Evolutionary conservation across 805 yeast genomes (phyloP), one percentile per base, ranked within the genome.

Genomic region (Ogataea nakhonphanomensis): DNA sequence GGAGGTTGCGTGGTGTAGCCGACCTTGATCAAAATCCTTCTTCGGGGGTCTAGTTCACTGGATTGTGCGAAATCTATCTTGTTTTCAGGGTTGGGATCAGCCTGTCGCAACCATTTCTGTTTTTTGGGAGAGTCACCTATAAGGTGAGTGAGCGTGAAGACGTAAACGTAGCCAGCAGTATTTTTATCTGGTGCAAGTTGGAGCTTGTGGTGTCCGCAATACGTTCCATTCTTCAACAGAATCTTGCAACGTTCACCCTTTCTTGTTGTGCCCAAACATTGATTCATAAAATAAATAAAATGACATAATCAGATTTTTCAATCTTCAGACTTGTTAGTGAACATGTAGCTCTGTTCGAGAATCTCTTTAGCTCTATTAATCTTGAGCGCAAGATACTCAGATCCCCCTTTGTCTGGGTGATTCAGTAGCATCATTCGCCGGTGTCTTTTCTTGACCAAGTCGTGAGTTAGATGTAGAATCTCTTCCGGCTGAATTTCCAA

Each of bases 321-420:
- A 15, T 46, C 41, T 22, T 41, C 33, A 26, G 41, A 49, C 20
- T 17, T 17, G 22, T 45, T 51, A 31, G 61, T 60, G 38, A 69
- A 56, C 62, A 70, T 54, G 45, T 65, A 65, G 47, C 88, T 74
- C 62, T 79, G 78, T 51, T 86, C 93, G 52, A 87, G 70, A 32
- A 85, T 68, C 39, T 80, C 90, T 60, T 84, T 89, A 25, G 96
- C 96, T 59, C 81, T 86, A 55, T 88, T 87, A 35, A 88, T 83
- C 65, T 87, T 88, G 61, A 86, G 80, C 20, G 95, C 93, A 47
- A 87, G 54, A 49, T 73, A 84, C 13, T 87, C 79, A 33, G 90
- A 81, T 2, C 96, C 96, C 3, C 95, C 95, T 52, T 83, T 78
- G 61, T 87, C 96, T 1, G 96, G 95, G 58, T 87, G 96, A 60